These are phyloP conservation scores for Solanum tarapatanum DNA, from an alignment of 257 asterid species.

Conservation along the genomic window DNA sequence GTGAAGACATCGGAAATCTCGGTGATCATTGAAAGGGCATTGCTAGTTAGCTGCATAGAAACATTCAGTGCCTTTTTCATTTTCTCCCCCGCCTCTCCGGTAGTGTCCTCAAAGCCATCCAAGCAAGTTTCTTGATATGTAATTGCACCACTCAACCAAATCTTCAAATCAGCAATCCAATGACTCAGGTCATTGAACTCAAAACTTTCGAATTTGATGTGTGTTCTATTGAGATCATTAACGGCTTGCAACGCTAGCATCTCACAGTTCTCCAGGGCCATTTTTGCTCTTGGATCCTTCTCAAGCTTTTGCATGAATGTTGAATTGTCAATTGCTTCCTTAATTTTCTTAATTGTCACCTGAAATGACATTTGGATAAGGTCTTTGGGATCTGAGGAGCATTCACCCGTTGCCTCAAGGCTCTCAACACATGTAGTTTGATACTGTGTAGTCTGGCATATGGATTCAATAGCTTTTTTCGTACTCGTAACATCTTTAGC, in stretches of 20 bases:
- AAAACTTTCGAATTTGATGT: constrained; percentile 26
- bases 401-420: constrained; percentile 22
- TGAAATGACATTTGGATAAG: constrained; percentile 47
- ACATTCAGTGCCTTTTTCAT: constrained; percentile 38
- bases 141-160: constrained; percentile 78
- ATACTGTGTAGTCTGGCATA: constrained; percentile 65
- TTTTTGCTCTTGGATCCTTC: constrained; percentile 27
- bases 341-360: constrained; percentile 23
- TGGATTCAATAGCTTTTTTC: constrained; percentile 41
- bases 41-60: constrained; percentile 62
- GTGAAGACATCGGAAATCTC: constrained; percentile 41
- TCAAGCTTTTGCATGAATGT: constrained; percentile 17
- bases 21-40: constrained; percentile 78
- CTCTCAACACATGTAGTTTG: constrained; percentile 38
- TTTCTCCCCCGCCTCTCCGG: constrained; percentile 42
- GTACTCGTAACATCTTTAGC: constrained; percentile 4
- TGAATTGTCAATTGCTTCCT: constrained; percentile 32
- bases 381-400: constrained; percentile 52
- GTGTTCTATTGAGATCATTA: constrained; percentile 43
- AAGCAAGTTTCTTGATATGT: constrained; percentile 79
- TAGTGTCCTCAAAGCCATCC: constrained; percentile 45
- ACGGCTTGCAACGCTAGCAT: constrained; percentile 43
- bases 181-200: constrained; percentile 35
- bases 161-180: constrained; percentile 39
- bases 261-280: constrained; percentile 46